phyloP scores from a whole-genome alignment of 495 filamentous ascomycete genomes.

The Neurospora sp. region DNA sequence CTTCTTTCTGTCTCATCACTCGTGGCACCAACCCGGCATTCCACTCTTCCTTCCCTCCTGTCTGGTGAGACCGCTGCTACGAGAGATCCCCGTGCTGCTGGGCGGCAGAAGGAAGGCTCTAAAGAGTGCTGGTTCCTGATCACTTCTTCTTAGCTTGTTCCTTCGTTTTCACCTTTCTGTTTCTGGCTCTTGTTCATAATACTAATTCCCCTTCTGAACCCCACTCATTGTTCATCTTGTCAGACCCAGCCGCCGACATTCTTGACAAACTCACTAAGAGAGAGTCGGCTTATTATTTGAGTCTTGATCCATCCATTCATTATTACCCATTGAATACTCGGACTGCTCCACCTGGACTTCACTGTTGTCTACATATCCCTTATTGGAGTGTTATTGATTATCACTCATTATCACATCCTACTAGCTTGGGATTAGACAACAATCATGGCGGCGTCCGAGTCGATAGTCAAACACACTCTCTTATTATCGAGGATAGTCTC shows the following conservation, averaged over 20 bases:
- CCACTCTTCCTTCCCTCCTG: neutral
- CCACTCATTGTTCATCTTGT: neutral
- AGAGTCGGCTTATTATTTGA: neutral
- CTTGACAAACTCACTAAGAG: neutral
- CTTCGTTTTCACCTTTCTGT: neutral
- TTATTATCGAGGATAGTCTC: neutral
- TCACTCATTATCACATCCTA: neutral
- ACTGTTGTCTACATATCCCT: neutral
- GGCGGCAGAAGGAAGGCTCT: neutral
- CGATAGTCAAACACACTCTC: neutral
- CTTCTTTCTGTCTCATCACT: neutral
- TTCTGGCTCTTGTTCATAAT: neutral
- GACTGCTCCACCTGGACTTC: neutral
- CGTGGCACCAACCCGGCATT: neutral
- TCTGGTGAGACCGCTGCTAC: neutral
- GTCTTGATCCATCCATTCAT: neutral
- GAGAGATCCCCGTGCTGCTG: neutral
- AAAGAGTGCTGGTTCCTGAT: neutral
- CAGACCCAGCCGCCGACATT: neutral
- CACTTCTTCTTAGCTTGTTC: neutral
- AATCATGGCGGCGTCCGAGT: neutral
- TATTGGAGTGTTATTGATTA: neutral
- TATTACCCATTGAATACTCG: neutral
- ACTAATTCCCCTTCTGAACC: neutral
- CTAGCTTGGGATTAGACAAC: neutral